A percentile compares a stretch with the other conserved stretches of the same genome.
phyloP scores from a whole-genome alignment of 306 rosid species.

The Castanopsis chinensis region DNA sequence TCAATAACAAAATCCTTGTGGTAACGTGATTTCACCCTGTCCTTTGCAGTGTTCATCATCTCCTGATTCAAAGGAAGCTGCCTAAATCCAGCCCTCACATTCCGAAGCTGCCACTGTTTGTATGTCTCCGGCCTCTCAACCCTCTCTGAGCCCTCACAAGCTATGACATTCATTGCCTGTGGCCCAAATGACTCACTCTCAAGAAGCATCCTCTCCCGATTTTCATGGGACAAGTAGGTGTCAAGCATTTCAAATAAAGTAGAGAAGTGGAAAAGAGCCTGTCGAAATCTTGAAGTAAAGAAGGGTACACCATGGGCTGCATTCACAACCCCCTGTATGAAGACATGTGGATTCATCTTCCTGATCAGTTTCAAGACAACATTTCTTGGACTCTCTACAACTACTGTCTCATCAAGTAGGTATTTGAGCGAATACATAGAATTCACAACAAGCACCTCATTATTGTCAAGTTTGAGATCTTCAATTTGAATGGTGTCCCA shows the following conservation, averaged over 20 bases:
- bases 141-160: slow-evolving; percentile 42
- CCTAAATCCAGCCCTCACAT: slow-evolving; percentile 26
- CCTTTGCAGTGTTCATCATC: slow-evolving; percentile 25
- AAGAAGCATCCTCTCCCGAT: slow-evolving; percentile 32
- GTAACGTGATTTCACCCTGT: slow-evolving; percentile 16
- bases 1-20: slow-evolving; percentile 36
- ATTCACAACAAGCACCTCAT: slow-evolving; percentile 37
- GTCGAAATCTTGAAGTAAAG: slow-evolving; percentile 37
- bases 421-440: slow-evolving; percentile 24
- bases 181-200: slow-evolving; percentile 31
- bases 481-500: slow-evolving; percentile 43
- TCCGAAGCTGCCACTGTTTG: slow-evolving; percentile 41
- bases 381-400: slow-evolving; percentile 32
- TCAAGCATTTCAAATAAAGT: slow-evolving; percentile 40
- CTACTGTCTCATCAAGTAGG: slow-evolving; percentile 40
- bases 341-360: slow-evolving; percentile 35
- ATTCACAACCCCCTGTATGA: slow-evolving; percentile 27
- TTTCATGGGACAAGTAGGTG: slow-evolving; percentile 18
- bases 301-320: slow-evolving; percentile 35
- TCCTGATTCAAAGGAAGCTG: slow-evolving; percentile 37
- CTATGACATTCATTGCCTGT: slow-evolving; percentile 41
- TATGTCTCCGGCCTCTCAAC: slow-evolving; percentile 40
- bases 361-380: slow-evolving; percentile 30
- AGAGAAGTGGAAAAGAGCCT: slow-evolving; percentile 42
- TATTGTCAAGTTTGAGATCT: slow-evolving; percentile 32